These are phyloP conservation scores for Yamadazyma diddensiae DNA, from an alignment of 1,139 yeast genomes.

Conservation along the genomic window DNA sequence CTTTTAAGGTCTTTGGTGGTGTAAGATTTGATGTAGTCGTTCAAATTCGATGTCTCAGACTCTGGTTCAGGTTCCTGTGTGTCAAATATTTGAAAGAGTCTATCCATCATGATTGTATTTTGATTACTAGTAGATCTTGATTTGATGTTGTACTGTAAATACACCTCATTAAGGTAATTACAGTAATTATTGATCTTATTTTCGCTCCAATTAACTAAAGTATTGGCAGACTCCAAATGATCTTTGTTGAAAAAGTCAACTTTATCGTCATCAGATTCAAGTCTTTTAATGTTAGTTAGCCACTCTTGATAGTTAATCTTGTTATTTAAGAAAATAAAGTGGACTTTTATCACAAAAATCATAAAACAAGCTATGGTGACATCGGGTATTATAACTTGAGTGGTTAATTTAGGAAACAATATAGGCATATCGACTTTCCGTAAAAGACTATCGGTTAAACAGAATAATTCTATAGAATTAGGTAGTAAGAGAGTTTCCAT, in stretches of 20 bases:
- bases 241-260: conserved; percentile 13
- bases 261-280: conserved; percentile 19
- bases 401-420: conserved; percentile 5
- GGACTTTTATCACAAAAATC: conserved; percentile 26
- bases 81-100: conserved; percentile 36
- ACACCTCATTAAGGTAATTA: conserved; percentile 36
- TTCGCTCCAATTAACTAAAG: conserved; percentile 37
- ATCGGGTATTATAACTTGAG: conserved; percentile 25
- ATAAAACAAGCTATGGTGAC: conserved; percentile 23
- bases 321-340: conserved; percentile 20
- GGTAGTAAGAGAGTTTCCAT: conserved; percentile 29
- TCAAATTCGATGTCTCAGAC: conserved; percentile 4
- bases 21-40: conserved; percentile 8
- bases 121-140: conserved; percentile 6
- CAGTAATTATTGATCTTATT: conserved; percentile 37
- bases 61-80: conserved; percentile 15
- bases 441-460: conserved; percentile 17
- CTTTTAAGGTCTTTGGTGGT: conserved; percentile 3
- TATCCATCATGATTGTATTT: conserved; percentile 27
- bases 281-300: conserved; percentile 20
- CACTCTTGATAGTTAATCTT: conserved; percentile 18
- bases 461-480: conserved; percentile 28
- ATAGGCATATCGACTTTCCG: conserved; percentile 10
- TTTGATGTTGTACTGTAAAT: conserved; percentile 25
- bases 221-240: conserved; percentile 17